phyloP scores from a whole-genome alignment of 345 rosid species.

The thale cress (Arabidopsis thaliana) region DNA sequence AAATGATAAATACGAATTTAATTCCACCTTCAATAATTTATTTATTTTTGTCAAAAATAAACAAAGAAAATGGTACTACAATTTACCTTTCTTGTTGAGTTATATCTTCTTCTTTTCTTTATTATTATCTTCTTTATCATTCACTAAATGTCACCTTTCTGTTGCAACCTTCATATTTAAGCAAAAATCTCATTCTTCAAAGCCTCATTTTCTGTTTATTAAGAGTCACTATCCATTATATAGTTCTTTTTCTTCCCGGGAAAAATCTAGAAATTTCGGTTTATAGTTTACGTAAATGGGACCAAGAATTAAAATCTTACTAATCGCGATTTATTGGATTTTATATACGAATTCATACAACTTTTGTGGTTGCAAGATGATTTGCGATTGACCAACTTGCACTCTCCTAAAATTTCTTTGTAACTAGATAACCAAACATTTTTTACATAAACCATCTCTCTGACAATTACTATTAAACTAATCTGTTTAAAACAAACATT shows the following conservation, averaged over 20 bases:
- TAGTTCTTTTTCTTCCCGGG: background rate
- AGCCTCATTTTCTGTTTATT: conserved; percentile 7
- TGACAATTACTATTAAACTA: background rate
- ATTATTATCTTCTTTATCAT: background rate
- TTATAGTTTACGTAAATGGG: background rate
- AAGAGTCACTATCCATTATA: background rate
- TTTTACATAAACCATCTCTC: conserved; percentile 12
- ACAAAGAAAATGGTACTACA: background rate
- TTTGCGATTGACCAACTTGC: background rate
- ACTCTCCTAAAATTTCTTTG: background rate
- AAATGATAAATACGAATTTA: conserved; percentile 40
- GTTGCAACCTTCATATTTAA: conserved; percentile 28
- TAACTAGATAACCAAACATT: background rate
- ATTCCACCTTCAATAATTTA: conserved; percentile 24
- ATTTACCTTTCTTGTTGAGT: background rate
- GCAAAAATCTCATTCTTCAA: conserved; percentile 22
- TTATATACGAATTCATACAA: background rate
- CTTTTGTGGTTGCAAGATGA: background rate
- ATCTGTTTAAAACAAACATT: conserved; percentile 20
- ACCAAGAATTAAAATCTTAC: background rate
- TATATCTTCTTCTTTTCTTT: background rate
- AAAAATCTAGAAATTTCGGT: background rate
- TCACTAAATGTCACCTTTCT: conserved; percentile 31
- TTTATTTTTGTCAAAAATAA: background rate
- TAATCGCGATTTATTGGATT: background rate